Conservation (phyloP, 768 basidiomycete genomes). For the Flagelloscypha sp. region DNA sequence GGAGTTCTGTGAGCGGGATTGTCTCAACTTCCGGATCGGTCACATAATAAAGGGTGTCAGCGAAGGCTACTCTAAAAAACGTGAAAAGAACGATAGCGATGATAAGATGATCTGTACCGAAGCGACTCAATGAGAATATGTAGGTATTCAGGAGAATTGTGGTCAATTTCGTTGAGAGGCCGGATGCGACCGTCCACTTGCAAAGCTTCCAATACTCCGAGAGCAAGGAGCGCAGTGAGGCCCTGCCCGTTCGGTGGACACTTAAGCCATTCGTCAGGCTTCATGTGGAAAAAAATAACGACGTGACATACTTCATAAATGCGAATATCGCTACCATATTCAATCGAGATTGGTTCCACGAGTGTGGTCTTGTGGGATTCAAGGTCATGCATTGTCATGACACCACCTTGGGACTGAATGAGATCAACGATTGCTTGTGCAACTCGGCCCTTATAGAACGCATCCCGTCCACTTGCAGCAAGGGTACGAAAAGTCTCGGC, state of each 20-base stretch:
- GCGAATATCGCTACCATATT: slow-evolving; percentile 77
- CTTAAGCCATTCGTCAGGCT: slow-evolving; percentile 26
- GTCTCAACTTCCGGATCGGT: slow-evolving; percentile 76
- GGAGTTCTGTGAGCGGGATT: slow-evolving; percentile 71
- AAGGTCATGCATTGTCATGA: slow-evolving; percentile 92
- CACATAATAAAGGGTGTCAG: slow-evolving; percentile 87
- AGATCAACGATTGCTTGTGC: slow-evolving; percentile 87
- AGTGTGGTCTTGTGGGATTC: slow-evolving; percentile 71
- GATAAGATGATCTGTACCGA: slow-evolving; percentile 37
- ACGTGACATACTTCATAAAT: slow-evolving; percentile 67
- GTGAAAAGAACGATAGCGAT: slow-evolving; percentile 3
- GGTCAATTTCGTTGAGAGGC: slow-evolving; percentile 72
- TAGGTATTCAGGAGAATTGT: slow-evolving; percentile 85
- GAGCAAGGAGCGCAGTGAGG: slow-evolving; percentile 86
- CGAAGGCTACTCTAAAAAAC: slow-evolving; percentile 35
- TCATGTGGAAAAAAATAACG: neutral
- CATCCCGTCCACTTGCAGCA: slow-evolving; percentile 76
- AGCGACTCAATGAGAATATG: slow-evolving; percentile 83
- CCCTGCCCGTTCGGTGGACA: slow-evolving; percentile 98
- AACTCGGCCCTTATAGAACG: slow-evolving; percentile 88
- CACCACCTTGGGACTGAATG: slow-evolving; percentile 77
- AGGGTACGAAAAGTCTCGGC: slow-evolving; percentile 78
- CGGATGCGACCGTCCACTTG: slow-evolving; percentile 64
- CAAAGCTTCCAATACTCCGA: slow-evolving; percentile 86
- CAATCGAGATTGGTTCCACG: slow-evolving; percentile 89